Percentiles rank a stretch among this genome's conserved stretches.
phyloP scores from a whole-genome alignment of 108 stramenopile species.

The Cylindrotheca fusiformis region DNA sequence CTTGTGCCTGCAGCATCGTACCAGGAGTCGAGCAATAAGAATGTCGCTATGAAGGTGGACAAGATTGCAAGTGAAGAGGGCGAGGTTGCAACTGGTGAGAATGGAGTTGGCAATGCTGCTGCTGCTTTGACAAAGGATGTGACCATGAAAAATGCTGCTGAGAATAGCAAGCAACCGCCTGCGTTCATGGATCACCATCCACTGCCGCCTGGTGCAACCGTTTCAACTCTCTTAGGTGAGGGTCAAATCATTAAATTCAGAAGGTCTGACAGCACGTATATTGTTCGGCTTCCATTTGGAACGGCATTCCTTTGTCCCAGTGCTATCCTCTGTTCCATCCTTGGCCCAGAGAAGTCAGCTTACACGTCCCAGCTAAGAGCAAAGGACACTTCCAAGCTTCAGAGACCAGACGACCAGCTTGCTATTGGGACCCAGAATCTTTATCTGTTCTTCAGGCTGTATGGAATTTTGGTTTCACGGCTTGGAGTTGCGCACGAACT shows the following conservation, averaged over 20 bases:
- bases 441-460: conserved; percentile 83
- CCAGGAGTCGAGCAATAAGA: conserved; percentile 47
- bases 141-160: conserved; percentile 14
- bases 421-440: conserved; percentile 84
- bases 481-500: conserved; percentile 74
- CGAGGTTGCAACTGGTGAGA: neutral
- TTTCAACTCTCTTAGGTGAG: conserved; percentile 75
- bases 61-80: conserved; percentile 35
- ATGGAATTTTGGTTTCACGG: conserved; percentile 77
- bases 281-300: conserved; percentile 53
- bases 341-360: conserved; percentile 64
- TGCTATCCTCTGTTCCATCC: conserved; percentile 69
- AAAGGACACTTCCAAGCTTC: conserved; percentile 57
- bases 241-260: conserved; percentile 55
- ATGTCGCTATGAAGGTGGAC: conserved; percentile 51
- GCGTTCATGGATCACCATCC: conserved; percentile 56
- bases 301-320: conserved; percentile 55
- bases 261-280: conserved; percentile 46
- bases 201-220: conserved; percentile 63
- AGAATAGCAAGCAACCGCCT: conserved; percentile 12
- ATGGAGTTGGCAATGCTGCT: neutral
- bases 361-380: conserved; percentile 64
- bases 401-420: conserved; percentile 63
- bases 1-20: conserved; percentile 56
- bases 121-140: conserved; percentile 43